Conservation (phyloP, 352 stramenopile species). For the Phytophthora brassicae region DNA sequence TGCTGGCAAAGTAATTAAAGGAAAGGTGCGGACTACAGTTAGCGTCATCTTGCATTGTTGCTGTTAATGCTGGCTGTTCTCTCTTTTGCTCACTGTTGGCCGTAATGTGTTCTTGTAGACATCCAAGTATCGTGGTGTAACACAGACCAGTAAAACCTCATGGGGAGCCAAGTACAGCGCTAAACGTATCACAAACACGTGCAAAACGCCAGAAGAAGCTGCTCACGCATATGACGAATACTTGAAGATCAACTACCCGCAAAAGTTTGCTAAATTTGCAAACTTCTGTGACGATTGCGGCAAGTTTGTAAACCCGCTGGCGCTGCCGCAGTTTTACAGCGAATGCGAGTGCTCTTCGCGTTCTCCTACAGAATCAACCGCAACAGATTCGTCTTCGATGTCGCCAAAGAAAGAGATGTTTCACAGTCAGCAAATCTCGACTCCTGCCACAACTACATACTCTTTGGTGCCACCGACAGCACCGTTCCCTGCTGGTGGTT, state of each 20-base stretch:
- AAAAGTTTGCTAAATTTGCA: slow-evolving; percentile 86
- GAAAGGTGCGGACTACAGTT: slow-evolving; percentile 49
- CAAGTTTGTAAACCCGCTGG: slow-evolving; percentile 81
- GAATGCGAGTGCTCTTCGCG: slow-evolving; percentile 66
- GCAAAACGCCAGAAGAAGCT: slow-evolving; percentile 85
- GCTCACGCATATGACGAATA: slow-evolving; percentile 84
- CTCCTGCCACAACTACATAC: slow-evolving; percentile 26
- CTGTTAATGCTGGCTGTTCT: too few relatives aligned
- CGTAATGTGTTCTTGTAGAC: slow-evolving; percentile 48
- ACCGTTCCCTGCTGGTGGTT: slow-evolving; percentile 29
- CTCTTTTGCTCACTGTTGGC: too few relatives aligned
- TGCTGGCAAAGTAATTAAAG: slow-evolving; percentile 78
- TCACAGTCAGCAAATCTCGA: slow-evolving; percentile 34
- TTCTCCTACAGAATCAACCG: slow-evolving; percentile 15
- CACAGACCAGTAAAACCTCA: slow-evolving; percentile 84
- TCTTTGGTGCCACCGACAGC: slow-evolving; percentile 34
- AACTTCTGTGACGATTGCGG: slow-evolving; percentile 86
- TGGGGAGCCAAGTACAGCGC: slow-evolving; percentile 89
- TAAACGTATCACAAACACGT: slow-evolving; percentile 89
- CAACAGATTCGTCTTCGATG: slow-evolving; percentile 13
- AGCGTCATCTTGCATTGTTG: neutral
- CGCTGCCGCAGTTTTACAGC: slow-evolving; percentile 68
- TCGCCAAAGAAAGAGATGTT: slow-evolving; percentile 51
- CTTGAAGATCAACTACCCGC: slow-evolving; percentile 75
- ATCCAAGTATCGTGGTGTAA: slow-evolving; percentile 87